These are phyloP conservation scores for Extremus antarcticus DNA, from an alignment of 495 filamentous ascomycete genomes.

Conservation along the genomic window DNA sequence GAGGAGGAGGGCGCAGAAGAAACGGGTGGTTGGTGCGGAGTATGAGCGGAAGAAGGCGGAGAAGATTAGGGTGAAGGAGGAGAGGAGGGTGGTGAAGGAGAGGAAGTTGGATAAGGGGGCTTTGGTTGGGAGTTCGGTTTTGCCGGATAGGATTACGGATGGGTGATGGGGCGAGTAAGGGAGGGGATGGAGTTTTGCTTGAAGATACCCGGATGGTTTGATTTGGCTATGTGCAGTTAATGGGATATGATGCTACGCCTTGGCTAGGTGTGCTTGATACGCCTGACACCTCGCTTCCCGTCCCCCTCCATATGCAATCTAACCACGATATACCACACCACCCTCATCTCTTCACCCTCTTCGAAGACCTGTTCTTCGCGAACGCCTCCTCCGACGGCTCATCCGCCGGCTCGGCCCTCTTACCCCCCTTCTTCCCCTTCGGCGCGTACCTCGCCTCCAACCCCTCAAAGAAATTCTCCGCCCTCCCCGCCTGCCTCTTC, in stretches of 20 bases:
- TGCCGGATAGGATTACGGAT: not conserved
- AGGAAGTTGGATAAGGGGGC: not conserved
- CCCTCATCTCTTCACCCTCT: not conserved
- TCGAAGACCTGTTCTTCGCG: constrained; percentile 34
- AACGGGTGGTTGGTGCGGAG: not conserved
- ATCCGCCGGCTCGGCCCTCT: constrained; percentile 27
- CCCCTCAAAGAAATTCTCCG: constrained; percentile 49
- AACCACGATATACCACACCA: not conserved
- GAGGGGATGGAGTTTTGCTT: not conserved
- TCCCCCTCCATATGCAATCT: not conserved
- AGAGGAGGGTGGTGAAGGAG: not conserved
- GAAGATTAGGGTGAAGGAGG: not conserved
- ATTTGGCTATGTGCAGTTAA: not conserved
- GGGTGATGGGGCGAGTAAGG: not conserved
- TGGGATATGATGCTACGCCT: not conserved
- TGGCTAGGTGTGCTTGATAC: not conserved
- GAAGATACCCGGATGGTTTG: not conserved
- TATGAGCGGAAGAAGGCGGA: not conserved
- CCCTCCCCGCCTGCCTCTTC: constrained; percentile 40
- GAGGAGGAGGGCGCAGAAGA: not conserved
- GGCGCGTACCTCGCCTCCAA: constrained; percentile 65
- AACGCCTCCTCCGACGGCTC: constrained; percentile 63
- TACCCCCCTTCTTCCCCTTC: constrained; percentile 38
- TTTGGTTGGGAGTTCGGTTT: not conserved
- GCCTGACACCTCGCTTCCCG: not conserved